Conservation (phyloP, 805 yeast species). For the Ogataea corticis region DNA sequence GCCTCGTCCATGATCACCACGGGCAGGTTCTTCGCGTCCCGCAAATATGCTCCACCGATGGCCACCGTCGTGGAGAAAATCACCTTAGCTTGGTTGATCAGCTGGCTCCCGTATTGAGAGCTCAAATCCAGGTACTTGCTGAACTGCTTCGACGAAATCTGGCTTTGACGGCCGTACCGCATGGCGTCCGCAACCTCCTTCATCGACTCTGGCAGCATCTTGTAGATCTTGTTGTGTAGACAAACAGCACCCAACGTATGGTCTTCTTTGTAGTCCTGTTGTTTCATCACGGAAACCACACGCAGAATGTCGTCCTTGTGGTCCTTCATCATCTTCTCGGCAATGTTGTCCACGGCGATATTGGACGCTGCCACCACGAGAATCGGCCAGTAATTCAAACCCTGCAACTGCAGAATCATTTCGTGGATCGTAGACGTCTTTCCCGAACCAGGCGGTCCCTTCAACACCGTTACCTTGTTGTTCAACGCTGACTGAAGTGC, state of each 20-base stretch:
- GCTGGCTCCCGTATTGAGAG: constrained; percentile 46
- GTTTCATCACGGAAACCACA: constrained; percentile 60
- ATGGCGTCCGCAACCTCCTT: constrained; percentile 46
- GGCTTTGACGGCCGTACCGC: constrained; percentile 43
- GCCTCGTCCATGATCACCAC: constrained; percentile 79
- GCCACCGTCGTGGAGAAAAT: constrained; percentile 73
- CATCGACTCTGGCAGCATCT: constrained; percentile 46
- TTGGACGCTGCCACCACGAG: constrained; percentile 76
- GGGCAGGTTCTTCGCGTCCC: constrained; percentile 49
- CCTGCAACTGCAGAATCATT: constrained; percentile 71
- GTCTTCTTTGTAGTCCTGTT: constrained; percentile 53
- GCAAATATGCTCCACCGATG: constrained; percentile 67
- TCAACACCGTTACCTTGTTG: constrained; percentile 54
- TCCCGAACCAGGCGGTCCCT: constrained; percentile 84
- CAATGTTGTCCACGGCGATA: constrained; percentile 74
- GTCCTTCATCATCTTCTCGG: constrained; percentile 58
- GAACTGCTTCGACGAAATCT: constrained; percentile 45
- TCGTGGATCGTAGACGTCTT: constrained; percentile 85
- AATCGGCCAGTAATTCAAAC: constrained; percentile 60
- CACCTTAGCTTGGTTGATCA: constrained; percentile 65
- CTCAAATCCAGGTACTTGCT: constrained; percentile 48
- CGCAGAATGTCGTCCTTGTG: constrained; percentile 55
- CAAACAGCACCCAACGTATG: constrained; percentile 63
- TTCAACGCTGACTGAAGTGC: constrained; percentile 76
- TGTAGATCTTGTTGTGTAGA: constrained; percentile 59